Evolutionary conservation across 2,329 filamentous ascomycete species (phyloP).

Genomic region (Calonectria henricotiae): DNA sequence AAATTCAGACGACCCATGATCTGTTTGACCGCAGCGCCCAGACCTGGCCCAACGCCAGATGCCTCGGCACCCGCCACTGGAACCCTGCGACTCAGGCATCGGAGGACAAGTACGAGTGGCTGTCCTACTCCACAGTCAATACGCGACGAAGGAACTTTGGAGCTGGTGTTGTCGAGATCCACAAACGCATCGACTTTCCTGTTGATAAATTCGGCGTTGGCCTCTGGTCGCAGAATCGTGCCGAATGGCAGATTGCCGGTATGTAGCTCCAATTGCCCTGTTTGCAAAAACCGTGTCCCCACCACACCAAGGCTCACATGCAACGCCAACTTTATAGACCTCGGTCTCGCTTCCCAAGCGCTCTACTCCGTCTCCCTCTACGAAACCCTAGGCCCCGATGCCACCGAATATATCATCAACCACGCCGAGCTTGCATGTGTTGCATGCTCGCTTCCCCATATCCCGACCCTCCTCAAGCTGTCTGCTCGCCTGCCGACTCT

Average conservation of each 20-base stretch:
- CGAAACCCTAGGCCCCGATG: slow-evolving; percentile 92
- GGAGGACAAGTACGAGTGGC: slow-evolving; percentile 84
- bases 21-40: slow-evolving; percentile 81
- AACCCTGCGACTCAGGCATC: slow-evolving; percentile 82
- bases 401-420: slow-evolving; percentile 96
- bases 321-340: slow-evolving; percentile 68
- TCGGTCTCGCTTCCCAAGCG: slow-evolving; percentile 89
- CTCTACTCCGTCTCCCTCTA: slow-evolving; percentile 95
- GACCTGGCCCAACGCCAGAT: slow-evolving; percentile 77
- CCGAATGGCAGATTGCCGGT: slow-evolving; percentile 90
- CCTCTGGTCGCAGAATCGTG: slow-evolving; percentile 89
- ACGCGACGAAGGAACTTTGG: slow-evolving; percentile 88
- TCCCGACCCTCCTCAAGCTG: slow-evolving; percentile 86
- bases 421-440: slow-evolving; percentile 85
- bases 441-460: slow-evolving; percentile 84
- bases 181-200: slow-evolving; percentile 79
- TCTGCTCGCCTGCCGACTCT: slow-evolving; percentile 82
- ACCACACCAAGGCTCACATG: slow-evolving; percentile 37
- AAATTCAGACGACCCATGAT: slow-evolving; percentile 82
- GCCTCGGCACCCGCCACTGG: slow-evolving; percentile 87
- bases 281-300: not conserved
- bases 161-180: slow-evolving; percentile 86
- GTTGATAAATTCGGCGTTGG: slow-evolving; percentile 80
- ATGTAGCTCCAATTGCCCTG: slow-evolving; percentile 45
- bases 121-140: slow-evolving; percentile 86